These are phyloP conservation scores for Suillus paluster DNA, from an alignment of 768 basidiomycete species.

Conservation along the genomic window DNA sequence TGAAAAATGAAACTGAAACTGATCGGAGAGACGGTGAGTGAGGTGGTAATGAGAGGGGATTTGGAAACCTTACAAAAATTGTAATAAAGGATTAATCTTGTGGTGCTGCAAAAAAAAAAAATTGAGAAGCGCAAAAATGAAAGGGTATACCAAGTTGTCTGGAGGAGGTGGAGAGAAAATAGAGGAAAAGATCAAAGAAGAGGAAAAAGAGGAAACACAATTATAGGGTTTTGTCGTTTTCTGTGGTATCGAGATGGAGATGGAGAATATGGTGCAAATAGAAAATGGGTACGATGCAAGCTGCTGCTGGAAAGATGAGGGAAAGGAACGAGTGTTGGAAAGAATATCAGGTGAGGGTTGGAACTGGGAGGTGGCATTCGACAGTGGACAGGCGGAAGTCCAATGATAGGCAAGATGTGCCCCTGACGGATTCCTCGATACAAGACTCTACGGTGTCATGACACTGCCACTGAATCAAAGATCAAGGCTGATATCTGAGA, in stretches of 20 bases:
- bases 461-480: not conserved
- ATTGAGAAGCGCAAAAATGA: not conserved
- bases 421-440: not conserved
- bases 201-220: not conserved
- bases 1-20: not conserved
- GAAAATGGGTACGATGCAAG: not conserved
- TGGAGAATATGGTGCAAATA: not conserved
- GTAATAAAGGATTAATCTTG: not conserved
- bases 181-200: not conserved
- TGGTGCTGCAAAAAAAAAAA: not conserved
- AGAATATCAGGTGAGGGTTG: not conserved
- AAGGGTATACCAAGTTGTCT: not conserved
- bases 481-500: not conserved
- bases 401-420: not conserved
- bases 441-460: not conserved
- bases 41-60: not conserved
- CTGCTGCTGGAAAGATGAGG: not conserved
- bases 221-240: slow-evolving; percentile 4
- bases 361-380: not conserved
- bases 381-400: not conserved
- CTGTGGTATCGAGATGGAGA: not conserved
- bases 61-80: not conserved
- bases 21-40: not conserved
- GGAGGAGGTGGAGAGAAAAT: not conserved
- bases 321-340: not conserved